Base-by-base conservation (phyloP, 352 stramenopile genomes). In the Globisporangium heterothallicum region DNA sequence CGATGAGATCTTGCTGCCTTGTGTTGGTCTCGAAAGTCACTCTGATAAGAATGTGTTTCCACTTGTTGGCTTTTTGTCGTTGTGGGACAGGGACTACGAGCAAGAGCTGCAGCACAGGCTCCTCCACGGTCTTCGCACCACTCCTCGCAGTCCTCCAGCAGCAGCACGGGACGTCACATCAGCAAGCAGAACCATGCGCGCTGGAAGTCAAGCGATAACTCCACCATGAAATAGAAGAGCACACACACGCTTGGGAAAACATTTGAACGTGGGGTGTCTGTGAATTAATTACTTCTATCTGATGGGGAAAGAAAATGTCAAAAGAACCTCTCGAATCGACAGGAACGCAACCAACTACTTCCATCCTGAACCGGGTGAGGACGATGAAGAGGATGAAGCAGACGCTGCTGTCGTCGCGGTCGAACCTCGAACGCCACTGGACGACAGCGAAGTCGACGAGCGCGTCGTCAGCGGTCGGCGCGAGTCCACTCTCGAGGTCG, bases 51-150 rank as follows among this genome's bases (percentile, higher is more conserved):
- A 34, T 18, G 32, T 14, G 16, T 18, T n/a, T 24, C 41, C 6
- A 42, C 8, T 8, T 25, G 25, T 47, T 16, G 2, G 18, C 10
- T 16, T 41, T 26, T 30, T 53, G 22, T 29, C 21, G 2, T 36
- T 59, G 14, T 45, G 55, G 40, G 36, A 10, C 46, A 80, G 70
- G 19, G 61, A 59, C 14, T 80, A 80, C 30, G 67, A 80, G 54
- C 61, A 67, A 12, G 62, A 74, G 38, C 49, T 80, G 9, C 64
- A 75, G 53, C 41, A 38, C 6, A 32, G 26, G 18, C 27, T 63
- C n/a, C n/a, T n/a, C 4, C 58, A 58, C 30, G 40, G 51, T 6
- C 35, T 53, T 24, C 63, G 48, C 1, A 30, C 27, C 12, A 21
- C 49, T 5, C 19, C 14, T 27, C 18, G 36, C 38, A 42, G 38